Conservation (phyloP, 257 asterid species). For the Cynanchum wilfordii region DNA sequence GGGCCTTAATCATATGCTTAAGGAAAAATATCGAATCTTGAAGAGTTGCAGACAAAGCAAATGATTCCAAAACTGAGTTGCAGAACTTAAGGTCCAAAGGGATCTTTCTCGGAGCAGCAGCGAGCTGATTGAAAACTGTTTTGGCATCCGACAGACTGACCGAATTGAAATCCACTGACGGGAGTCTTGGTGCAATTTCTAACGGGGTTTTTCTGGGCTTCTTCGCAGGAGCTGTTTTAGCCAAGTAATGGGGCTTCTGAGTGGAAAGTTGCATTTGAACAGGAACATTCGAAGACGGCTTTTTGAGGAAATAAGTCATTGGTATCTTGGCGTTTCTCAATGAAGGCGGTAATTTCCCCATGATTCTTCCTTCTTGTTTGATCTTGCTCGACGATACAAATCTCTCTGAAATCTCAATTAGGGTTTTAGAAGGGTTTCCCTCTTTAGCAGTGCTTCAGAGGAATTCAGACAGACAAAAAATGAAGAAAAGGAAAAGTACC, state of each 20-base stretch:
- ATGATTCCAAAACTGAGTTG: constrained; percentile 62
- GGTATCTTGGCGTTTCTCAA: constrained; percentile 44
- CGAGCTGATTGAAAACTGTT: constrained; percentile 59
- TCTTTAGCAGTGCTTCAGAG: neutral
- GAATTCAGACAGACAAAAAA: neutral
- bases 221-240: constrained; percentile 26
- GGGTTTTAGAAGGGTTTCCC: constrained; percentile 52
- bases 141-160: constrained; percentile 71
- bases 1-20: constrained; percentile 67
- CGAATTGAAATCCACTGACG: constrained; percentile 42
- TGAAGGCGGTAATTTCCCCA: constrained; percentile 62
- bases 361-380: constrained; percentile 13
- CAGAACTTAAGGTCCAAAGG: constrained; percentile 56
- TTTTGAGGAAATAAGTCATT: constrained; percentile 33
- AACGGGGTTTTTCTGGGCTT: constrained; percentile 15
- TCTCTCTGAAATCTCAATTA: constrained; percentile 9
- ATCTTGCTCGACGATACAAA: neutral
- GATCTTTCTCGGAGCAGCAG: constrained; percentile 39
- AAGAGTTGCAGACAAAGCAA: constrained; percentile 49
- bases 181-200: constrained; percentile 20
- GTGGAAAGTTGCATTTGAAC: constrained; percentile 21
- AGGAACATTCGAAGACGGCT: constrained; percentile 20
- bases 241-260: constrained; percentile 20
- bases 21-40: constrained; percentile 79
- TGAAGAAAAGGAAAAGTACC: neutral